Percentiles rank a stretch among this genome's conserved stretches.
These are phyloP conservation scores for Albizia julibrissin DNA, from an alignment of 306 rosid species.

Conservation along the genomic window DNA sequence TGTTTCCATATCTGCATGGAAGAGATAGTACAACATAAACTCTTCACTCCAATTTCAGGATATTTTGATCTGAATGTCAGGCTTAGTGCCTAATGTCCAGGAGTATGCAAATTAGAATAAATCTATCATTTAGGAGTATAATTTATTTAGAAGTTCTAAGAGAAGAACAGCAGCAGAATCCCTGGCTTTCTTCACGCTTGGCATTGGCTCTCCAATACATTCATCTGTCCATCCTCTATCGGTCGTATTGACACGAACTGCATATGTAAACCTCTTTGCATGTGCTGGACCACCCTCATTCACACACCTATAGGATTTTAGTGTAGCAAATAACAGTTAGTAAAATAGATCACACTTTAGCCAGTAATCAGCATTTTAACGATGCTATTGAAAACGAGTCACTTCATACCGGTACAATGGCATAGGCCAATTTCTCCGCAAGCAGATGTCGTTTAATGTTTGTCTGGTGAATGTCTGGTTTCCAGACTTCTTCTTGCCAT, in stretches of 20 bases:
- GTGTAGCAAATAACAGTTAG: constrained; percentile 1
- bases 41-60: background rate
- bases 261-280: constrained; percentile 94
- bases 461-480: constrained; percentile 92
- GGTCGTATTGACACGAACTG: constrained; percentile 88
- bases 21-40: no score
- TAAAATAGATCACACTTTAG: background rate
- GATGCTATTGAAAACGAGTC: background rate
- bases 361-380: background rate
- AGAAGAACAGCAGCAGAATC: constrained; percentile 98
- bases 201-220: constrained; percentile 98
- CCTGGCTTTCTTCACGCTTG: constrained; percentile 97
- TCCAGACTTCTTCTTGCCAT: constrained; percentile 73
- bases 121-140: constrained; percentile 58
- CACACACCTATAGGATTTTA: constrained; percentile 66
- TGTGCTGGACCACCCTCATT: constrained; percentile 99
- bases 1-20: no score
- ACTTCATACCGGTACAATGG: constrained; percentile 73
- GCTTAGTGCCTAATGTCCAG: constrained; percentile 7
- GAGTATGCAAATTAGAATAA: constrained; percentile 1
- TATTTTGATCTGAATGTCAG: constrained; percentile 10
- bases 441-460: constrained; percentile 87
- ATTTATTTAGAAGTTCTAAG: constrained; percentile 72
- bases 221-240: constrained; percentile 95
- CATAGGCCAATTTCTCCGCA: constrained; percentile 98